Evolutionary conservation across 495 filamentous ascomycete genomes (phyloP), one percentile per base, ranked within the genome.

Genomic region (Copromyces sp.): DNA sequence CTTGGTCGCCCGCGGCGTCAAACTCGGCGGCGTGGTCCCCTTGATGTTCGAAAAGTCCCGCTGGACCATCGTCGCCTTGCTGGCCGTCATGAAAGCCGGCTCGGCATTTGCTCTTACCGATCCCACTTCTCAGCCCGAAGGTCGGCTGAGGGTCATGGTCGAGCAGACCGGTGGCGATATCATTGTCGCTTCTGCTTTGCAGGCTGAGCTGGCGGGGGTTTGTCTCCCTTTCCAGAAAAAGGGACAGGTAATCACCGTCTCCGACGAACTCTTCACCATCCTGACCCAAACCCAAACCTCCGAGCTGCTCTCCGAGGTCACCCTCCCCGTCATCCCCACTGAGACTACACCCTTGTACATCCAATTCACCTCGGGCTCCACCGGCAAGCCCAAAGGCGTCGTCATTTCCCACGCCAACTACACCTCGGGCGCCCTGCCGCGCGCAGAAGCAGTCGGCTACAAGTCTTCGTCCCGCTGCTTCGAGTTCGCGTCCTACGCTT

Each of bases 11-110:
- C 39, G 72, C 17, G 87, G 88, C 38, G 82, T 90, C 53, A 78
- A 75, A 3, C 81, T 82, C 11, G 87, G 83, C 32, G 80, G 74
- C 20, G 75, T 84, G 17, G 81, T 89, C 14, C 86, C 86, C 1
- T 74, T 90, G 20, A 87, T 84, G 74, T 83, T 89, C 35, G 84
- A 89, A 69, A 90, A 90, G 75, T 87, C 84, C 20, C 81, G 79
- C 68, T 86, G 84, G 85, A 84, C 85, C 3, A 74, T 86, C 24
- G 81, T 89, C 39, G 83, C 85, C 0, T 80, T 87, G 0, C 71
- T 90, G 12, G 88, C 81, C n/a, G 79, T 88, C 39, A 81, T 89
- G 78, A 86, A 86, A 70, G 80, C 87, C 12, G 87, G 87, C 39
- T 85, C 78, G 8, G 81, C 79, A 2, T 83, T 84, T 40, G 81